Evolutionary conservation across 1,284 basidiomycete species (phyloP).

Genomic region (Malassezia cuniculi): DNA sequence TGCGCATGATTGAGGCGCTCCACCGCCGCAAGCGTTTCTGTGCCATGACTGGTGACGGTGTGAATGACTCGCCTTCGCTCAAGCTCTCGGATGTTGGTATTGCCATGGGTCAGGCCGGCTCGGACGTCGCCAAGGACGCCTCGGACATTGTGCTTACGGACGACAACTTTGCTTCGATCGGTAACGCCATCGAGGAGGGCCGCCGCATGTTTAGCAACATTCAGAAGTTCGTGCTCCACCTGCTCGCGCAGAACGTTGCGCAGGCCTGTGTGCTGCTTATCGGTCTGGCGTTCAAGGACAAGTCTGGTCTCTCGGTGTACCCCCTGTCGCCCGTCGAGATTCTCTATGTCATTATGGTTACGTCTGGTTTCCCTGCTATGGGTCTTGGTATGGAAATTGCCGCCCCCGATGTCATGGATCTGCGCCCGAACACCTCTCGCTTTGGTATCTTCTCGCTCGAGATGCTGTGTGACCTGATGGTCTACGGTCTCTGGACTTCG

Average conservation of each 20-base stretch:
- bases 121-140: constrained; percentile 47
- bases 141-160: constrained; percentile 58
- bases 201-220: constrained; percentile 50
- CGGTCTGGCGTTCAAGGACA: constrained; percentile 58
- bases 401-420: constrained; percentile 53
- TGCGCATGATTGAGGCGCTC: constrained; percentile 54
- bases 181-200: constrained; percentile 57
- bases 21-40: constrained; percentile 47
- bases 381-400: constrained; percentile 51
- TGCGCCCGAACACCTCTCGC: constrained; percentile 46
- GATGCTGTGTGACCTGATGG: constrained; percentile 50
- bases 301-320: constrained; percentile 52
- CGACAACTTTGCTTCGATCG: constrained; percentile 62
- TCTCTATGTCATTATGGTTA: constrained; percentile 49
- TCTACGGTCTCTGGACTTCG: constrained; percentile 58
- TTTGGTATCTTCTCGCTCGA: constrained; percentile 44
- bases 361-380: constrained; percentile 45
- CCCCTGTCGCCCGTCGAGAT: constrained; percentile 58
- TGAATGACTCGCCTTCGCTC: constrained; percentile 44
- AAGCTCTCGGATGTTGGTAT: constrained; percentile 43
- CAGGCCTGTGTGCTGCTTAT: constrained; percentile 48
- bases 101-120: constrained; percentile 41
- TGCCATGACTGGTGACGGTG: constrained; percentile 44
- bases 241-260: constrained; percentile 40
- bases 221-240: constrained; percentile 46